Base-by-base conservation (phyloP, 2,329 filamentous ascomycete genomes). In the Alternaria sp. region DNA sequence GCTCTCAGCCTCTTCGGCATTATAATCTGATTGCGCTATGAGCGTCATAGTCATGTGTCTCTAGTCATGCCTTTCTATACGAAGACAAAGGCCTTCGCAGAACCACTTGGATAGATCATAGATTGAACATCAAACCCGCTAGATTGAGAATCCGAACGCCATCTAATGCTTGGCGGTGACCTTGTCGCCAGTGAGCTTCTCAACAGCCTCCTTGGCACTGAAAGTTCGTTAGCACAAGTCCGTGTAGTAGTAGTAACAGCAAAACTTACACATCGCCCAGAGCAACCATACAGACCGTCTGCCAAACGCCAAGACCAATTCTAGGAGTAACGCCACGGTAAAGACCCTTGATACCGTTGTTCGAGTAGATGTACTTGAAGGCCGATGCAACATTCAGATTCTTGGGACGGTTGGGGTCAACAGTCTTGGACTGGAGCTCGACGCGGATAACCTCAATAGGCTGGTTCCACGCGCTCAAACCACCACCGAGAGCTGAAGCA, bases 251-350 rank as follows among this genome's bases (percentile, higher is more conserved):
- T n/a, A n/a, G 24, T 55, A 39, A 40, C 11, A 24, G 33, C 51
- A 59, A 51, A 70, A 87, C 92, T 84, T 82, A 96, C 93, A 96
- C 93, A 83, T 98, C 95, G 82, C 95, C 95, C 80, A 98, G 85
- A 75, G 94, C 95, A 81, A 99, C 95, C 95, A 99, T 99, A 86
- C 95, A 99, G 76, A 99, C 90, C 63, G 95, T 99, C 86, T 99
- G 95, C 95, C 95, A 99, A 83, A 99, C 87, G 77, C 95, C 90
- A 66, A 99, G 88, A 71, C 93, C 93, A 78, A 99, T 93, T 79
- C 95, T 90, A 72, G 95, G 95, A 69, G 92, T 85, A 65, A 99
- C 94, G 76, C 95, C 95, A 76, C 95, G 92, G 86, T 99, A 99
- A 67, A 99, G 85, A 75, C 95, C 95, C 83, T 88, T 90, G 75